Base-by-base conservation (phyloP, 164 flowering plant species). In the Dillenia suffruticosa region DNA sequence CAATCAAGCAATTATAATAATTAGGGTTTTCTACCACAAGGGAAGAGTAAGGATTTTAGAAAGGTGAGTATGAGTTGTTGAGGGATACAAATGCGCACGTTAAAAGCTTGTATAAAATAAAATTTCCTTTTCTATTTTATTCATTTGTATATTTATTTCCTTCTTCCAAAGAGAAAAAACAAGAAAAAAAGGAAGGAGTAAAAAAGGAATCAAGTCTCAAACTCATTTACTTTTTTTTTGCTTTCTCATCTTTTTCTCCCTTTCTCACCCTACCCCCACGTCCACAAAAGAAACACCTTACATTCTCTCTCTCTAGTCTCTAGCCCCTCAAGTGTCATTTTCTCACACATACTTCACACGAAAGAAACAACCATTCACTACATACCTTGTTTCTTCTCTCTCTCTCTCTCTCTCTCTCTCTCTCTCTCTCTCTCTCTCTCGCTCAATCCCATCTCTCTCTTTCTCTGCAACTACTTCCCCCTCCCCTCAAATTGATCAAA, bases 311-410 rank as follows among this genome's bases (percentile, higher is more conserved):
- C 61, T 56, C 62, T 64, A 53, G 65, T 62, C 58, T 68, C 71
- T 56, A 56, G 58, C 71, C 24, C 75, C 15, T 66, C 77, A 81
- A 89, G 82, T 87, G 91, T 89, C 98, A 83, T 79, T 92, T 85
- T 89, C 94, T 82, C 83, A 77, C 83, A 82, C 73, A 86, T 92
- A 87, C 89, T 82, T 86, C 88, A 80, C 92, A 87, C 88, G 84
- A 82, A 82, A 79, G 81, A 81, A 77, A 84, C 77, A 77, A 78
- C 82, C 82, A 77, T 80, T 83, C 85, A 79, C 86, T 82, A 76
- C 79, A 80, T 63, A 68, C 78, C 82, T 81, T 84, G 83, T 84
- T 70, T 67, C 76, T 62, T 58, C 68, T 64, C 76, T 63, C 54
- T 56, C 63, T 50, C 64, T 63, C 52, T 63, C 69, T 62, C 63